phyloP scores from a whole-genome alignment of 129 eudicot species.

The Flaveria sonorensis region DNA sequence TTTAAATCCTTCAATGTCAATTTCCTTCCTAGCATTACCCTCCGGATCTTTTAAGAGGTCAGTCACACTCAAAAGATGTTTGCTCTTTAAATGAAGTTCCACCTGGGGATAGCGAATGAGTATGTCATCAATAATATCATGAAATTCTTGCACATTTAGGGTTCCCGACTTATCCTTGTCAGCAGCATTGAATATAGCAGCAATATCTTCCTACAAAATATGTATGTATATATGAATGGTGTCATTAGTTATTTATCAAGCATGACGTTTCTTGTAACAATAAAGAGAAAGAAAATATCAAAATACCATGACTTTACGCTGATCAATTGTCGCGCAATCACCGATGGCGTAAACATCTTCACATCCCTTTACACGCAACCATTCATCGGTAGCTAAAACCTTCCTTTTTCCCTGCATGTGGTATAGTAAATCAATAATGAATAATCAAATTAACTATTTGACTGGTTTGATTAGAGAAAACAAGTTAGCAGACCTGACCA shows the following conservation, averaged over 20 bases:
- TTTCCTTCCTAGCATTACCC: slow-evolving; percentile 62
- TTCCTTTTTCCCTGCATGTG: slow-evolving; percentile 65
- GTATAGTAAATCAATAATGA: neutral
- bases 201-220: slow-evolving; percentile 76
- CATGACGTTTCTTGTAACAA: neutral
- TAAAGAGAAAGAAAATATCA: neutral
- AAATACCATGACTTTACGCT: slow-evolving; percentile 75
- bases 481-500: slow-evolving; percentile 61
- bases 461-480: slow-evolving; percentile 19
- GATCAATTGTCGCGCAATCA: slow-evolving; percentile 89
- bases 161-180: slow-evolving; percentile 76
- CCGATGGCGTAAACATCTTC: slow-evolving; percentile 83
- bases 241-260: neutral
- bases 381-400: slow-evolving; percentile 82
- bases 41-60: slow-evolving; percentile 60
- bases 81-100: slow-evolving; percentile 59
- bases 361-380: slow-evolving; percentile 84
- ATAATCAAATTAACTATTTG: slow-evolving; percentile 5
- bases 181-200: slow-evolving; percentile 73
- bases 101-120: slow-evolving; percentile 86
- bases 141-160: slow-evolving; percentile 62
- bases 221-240: neutral
- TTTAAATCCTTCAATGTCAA: slow-evolving; percentile 75
- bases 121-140: slow-evolving; percentile 75
- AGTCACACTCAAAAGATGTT: slow-evolving; percentile 48